Conservation (phyloP, 139 green algal species). For the Chlorella sorokiniana region DNA sequence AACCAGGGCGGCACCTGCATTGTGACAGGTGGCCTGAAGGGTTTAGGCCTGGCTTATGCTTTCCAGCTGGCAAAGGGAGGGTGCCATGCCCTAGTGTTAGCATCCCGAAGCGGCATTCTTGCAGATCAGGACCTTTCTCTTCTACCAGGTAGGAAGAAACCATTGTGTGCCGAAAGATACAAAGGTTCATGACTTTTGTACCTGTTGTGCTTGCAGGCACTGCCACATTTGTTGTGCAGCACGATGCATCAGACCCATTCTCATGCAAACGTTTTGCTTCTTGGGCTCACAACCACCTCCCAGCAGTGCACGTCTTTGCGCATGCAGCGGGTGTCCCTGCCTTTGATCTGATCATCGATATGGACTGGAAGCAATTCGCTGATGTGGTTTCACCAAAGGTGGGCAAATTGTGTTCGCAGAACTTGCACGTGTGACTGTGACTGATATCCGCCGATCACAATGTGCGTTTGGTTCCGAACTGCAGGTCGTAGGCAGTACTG, state of each 20-base stretch:
- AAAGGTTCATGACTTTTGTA: too few species aligned
- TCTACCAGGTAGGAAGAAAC: too few species aligned
- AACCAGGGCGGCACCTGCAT: too few species aligned
- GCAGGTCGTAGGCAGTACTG: slow-evolving; percentile 10
- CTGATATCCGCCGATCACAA: neutral
- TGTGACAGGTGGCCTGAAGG: too few species aligned
- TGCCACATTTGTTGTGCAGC: neutral
- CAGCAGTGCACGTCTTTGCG: slow-evolving; percentile 34
- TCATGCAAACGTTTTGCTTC: neutral
- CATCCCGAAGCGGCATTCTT: too few species aligned
- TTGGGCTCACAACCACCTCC: slow-evolving; percentile 40
- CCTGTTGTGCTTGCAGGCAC: too few species aligned
- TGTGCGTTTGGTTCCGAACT: neutral
- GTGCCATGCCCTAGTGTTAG: too few species aligned
- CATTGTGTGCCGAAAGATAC: too few species aligned
- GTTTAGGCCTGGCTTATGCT: too few species aligned
- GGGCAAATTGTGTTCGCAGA: neutral
- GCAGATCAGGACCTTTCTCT: too few species aligned
- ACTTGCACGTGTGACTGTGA: too few species aligned
- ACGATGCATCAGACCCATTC: neutral
- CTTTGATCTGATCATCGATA: slow-evolving; percentile 36
- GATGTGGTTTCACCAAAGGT: slow-evolving; percentile 21
- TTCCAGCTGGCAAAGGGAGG: too few species aligned
- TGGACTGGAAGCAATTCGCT: neutral
- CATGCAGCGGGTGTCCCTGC: slow-evolving; percentile 45